These are phyloP conservation scores for Leccinellum rugosiceps DNA, from an alignment of 768 basidiomycete genomes.

Conservation along the genomic window DNA sequence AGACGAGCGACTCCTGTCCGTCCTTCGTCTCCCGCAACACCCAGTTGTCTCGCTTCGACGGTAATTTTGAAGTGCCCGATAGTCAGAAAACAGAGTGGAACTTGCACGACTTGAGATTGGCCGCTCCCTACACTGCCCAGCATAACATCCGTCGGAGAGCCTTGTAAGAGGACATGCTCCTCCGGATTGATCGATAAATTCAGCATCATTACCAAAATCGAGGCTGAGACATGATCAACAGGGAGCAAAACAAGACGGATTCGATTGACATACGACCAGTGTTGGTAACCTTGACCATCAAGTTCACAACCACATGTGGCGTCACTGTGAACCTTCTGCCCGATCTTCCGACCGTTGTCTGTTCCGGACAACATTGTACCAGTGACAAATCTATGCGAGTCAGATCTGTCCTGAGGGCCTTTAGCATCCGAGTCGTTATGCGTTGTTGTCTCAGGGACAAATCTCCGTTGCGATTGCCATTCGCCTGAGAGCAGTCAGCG, in stretches of 20 bases:
- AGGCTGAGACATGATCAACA: constrained; percentile 38
- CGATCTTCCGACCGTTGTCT: constrained; percentile 12
- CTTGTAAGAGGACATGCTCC: constrained; percentile 69
- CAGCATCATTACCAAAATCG: constrained; percentile 49
- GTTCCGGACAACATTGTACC: constrained; percentile 26
- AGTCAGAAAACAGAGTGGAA: constrained; percentile 70
- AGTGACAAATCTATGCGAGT: constrained; percentile 59
- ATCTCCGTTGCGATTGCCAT: constrained; percentile 71
- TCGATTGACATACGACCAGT: constrained; percentile 52
- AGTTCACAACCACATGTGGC: constrained; percentile 61
- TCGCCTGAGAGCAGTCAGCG: constrained; percentile 49
- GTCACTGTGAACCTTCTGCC: constrained; percentile 47
- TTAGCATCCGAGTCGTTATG: constrained; percentile 77
- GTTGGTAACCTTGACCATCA: constrained; percentile 59
- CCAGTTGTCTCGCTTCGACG: constrained; percentile 34
- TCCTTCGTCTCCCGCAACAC: constrained; percentile 4
- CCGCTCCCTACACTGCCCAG: constrained; percentile 61
- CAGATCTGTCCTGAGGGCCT: constrained; percentile 66
- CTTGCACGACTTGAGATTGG: constrained; percentile 47
- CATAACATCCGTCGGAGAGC: constrained; percentile 55
- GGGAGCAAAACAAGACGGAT: neutral
- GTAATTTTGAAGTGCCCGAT: constrained; percentile 57
- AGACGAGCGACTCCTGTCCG: constrained; percentile 24
- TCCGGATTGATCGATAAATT: constrained; percentile 55
- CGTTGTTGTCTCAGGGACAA: constrained; percentile 76